phyloP scores from a whole-genome alignment of 306 rosid genomes.

The Cicer yamashitae region DNA sequence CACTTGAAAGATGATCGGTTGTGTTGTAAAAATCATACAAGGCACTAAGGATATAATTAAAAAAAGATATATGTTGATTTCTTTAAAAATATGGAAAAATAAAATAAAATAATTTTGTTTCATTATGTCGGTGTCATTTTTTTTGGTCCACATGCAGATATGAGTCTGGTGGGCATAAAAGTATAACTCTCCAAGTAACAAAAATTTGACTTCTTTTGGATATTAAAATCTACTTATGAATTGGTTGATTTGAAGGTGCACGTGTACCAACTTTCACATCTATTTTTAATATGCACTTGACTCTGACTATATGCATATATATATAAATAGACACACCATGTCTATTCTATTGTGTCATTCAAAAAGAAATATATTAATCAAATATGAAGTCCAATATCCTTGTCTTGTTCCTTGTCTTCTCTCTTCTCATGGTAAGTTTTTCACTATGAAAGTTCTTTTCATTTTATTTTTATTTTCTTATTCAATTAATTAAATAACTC shows the following conservation, averaged over 20 bases:
- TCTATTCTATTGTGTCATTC: neutral
- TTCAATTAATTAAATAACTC: no score
- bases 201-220: neutral
- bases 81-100: no score
- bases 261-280: neutral
- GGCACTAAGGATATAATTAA: no score
- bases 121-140: no score
- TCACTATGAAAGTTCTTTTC: neutral
- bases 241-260: neutral
- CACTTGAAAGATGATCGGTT: no score
- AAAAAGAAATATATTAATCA: neutral
- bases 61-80: no score
- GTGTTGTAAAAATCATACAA: no score
- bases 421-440: slow-evolving; percentile 46
- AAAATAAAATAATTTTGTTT: no score
- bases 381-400: slow-evolving; percentile 52
- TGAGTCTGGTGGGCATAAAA: neutral
- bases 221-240: neutral
- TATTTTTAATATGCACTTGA: neutral
- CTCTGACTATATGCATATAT: neutral
- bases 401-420: slow-evolving; percentile 45
- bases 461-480: neutral
- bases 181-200: neutral
- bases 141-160: no score
- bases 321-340: neutral